Evolutionary conservation across 2,329 filamentous ascomycete species (phyloP), one percentile per base, ranked within the genome.

Genomic region (Botrytis paeoniae): DNA sequence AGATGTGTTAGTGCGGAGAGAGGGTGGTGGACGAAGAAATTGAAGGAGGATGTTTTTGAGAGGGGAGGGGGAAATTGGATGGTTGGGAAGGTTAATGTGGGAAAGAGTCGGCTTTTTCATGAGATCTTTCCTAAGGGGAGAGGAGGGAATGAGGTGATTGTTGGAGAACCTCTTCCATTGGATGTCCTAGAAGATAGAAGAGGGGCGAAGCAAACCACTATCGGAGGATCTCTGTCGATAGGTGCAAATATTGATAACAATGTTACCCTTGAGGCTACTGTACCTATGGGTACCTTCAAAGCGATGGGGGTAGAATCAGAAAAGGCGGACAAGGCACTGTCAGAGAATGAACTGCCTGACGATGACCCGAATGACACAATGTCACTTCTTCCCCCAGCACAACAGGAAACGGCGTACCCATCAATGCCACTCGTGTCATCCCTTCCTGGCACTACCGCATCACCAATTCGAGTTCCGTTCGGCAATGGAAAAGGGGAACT

Each of bases 1-100:
- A 87, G 88, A 75, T 94, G 94, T 80, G 94, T 99, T 60, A 98
- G 95, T 79, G 90, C 95, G 16, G 92, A 92, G 79, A 87, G 93
- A 73, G 88, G 88, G 16, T 99, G 97, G 96, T 98, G 95, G 93
- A 97, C 95, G 0, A 92, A 88, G 76, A 86, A 92, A 68, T 84
- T 99, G 72, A 97, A 93, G 81, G 91, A 97, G 77, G 91, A 95
- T 65, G 94, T 99, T 64, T 95, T 90, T 87, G 84, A 90, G 61
- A 89, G 93, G 66, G 94, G 94, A 6, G 95, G 95, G 7, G 96
- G 91, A 25, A 91, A 93, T 25, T 99, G 96, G 95, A 91, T 99
- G 86, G 92, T 99, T 4, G 96, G 96, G n/a, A 98, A 97, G 82
- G 94, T 94, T 75, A 99, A 99, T 80, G 97, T 98, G 3, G 97